A percentile compares a stretch with the other conserved stretches of the same genome.
Evolutionary conservation across 1,284 basidiomycete species (phyloP).

Genomic region (Pseudozyma thailandica): DNA sequence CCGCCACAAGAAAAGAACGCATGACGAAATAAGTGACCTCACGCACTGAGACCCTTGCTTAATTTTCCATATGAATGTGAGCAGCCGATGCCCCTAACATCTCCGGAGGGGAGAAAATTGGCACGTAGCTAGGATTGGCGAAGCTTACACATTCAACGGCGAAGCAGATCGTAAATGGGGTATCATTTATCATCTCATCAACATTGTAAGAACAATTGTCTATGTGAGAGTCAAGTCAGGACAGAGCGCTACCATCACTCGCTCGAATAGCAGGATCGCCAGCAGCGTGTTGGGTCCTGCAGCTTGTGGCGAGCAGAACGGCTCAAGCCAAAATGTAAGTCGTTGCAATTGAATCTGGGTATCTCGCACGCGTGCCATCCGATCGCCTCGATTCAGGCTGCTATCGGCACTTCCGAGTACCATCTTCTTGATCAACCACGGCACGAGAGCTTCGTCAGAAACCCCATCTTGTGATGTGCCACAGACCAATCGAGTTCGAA

Average conservation of each 20-base stretch:
- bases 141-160: too few relatives aligned
- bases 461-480: neutral
- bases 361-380: conserved; percentile 5
- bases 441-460: neutral
- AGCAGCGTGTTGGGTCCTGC: conserved; percentile 46
- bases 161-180: too few relatives aligned
- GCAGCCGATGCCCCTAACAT: too few relatives aligned
- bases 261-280: conserved; percentile 45
- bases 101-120: too few relatives aligned
- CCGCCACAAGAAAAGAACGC: neutral
- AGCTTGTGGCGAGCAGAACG: conserved; percentile 50
- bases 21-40: conserved; percentile 23
- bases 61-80: neutral
- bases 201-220: too few relatives aligned
- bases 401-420: conserved; percentile 20
- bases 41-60: conserved; percentile 1
- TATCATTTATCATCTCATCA: too few relatives aligned
- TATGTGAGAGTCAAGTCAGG: conserved; percentile 34
- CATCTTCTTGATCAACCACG: conserved; percentile 21
- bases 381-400: conserved; percentile 12
- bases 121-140: too few relatives aligned
- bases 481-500: conserved; percentile 26
- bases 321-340: conserved; percentile 37
- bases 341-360: conserved; percentile 23
- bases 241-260: conserved; percentile 34